These are phyloP conservation scores for Beauveria caledonica DNA, from an alignment of 2,329 filamentous ascomycete genomes.

Conservation along the genomic window DNA sequence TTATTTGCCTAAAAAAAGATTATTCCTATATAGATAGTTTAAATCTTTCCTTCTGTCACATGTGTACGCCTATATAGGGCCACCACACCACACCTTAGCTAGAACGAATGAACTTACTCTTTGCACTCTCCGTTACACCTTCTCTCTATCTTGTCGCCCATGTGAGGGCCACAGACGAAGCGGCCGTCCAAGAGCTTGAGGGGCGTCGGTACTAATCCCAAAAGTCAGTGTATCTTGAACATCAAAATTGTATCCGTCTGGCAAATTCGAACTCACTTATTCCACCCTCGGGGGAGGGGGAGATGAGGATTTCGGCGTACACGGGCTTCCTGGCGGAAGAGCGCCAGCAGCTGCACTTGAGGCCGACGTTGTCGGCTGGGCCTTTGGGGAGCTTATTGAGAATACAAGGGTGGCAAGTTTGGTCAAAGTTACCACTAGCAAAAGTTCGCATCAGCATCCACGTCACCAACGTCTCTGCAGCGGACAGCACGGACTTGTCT, in stretches of 20 bases:
- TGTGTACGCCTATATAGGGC: no score
- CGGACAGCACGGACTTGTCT: neutral
- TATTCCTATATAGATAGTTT: neutral
- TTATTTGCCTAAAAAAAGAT: no score
- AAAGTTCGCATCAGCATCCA: neutral
- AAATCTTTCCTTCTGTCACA: no score
- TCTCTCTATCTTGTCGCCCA: neutral
- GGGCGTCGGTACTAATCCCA: no score
- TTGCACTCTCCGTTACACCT: no score
- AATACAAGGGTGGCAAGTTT: neutral
- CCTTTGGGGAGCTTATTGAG: neutral
- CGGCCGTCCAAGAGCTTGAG: neutral
- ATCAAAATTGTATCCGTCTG: no score
- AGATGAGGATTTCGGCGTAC: neutral
- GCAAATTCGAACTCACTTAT: neutral
- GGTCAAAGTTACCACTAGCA: slow-evolving; percentile 1
- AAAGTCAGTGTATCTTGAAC: neutral
- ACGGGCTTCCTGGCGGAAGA: neutral
- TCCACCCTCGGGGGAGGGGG: neutral
- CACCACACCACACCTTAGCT: no score
- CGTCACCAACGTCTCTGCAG: neutral
- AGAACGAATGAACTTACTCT: no score
- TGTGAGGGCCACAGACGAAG: slow-evolving; percentile 4
- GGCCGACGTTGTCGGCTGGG: neutral
- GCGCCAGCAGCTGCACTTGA: slow-evolving; percentile 2